Percentiles rank a stretch among this genome's conserved stretches.
phyloP scores from a whole-genome alignment of 495 filamentous ascomycete genomes.

The Podospora pseudoanserina region DNA sequence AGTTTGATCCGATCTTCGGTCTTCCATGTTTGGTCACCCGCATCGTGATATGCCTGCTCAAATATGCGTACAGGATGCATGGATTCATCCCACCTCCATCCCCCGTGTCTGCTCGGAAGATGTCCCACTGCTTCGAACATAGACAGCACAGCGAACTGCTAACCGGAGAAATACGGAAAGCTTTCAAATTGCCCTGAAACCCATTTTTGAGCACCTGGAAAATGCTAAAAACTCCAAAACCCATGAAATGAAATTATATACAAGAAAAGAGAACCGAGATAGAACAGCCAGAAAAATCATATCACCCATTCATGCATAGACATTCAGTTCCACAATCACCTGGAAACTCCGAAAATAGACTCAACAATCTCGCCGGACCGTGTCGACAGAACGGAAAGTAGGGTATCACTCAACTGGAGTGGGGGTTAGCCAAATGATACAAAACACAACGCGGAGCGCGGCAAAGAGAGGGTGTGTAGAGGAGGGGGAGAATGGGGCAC shows the following conservation, averaged over 20 bases:
- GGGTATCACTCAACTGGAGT: conserved; percentile 65
- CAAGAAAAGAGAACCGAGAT: conserved; percentile 9
- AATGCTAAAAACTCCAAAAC: not conserved
- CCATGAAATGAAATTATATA: conserved; percentile 8
- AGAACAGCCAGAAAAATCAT: not conserved
- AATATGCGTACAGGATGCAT: not conserved
- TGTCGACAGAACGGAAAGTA: conserved; percentile 69
- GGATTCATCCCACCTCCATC: not conserved
- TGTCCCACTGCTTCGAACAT: not conserved
- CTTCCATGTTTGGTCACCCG: conserved; percentile 1
- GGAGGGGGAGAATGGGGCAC: conserved; percentile 28
- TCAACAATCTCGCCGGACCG: conserved; percentile 72
- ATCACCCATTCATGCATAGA: not conserved
- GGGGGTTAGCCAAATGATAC: conserved; percentile 7
- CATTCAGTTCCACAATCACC: conserved; percentile 10
- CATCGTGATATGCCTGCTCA: not conserved
- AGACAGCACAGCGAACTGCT: not conserved
- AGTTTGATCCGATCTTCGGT: conserved; percentile 12
- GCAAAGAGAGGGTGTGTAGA: not conserved
- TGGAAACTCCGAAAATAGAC: conserved; percentile 58
- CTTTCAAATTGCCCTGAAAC: not conserved
- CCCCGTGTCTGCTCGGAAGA: too few species aligned
- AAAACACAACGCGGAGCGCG: not conserved
- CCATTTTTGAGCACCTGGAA: not conserved
- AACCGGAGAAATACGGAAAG: not conserved